Base-by-base conservation (phyloP, 2,329 filamentous ascomycete species). In the Aspergillus versicolor region DNA sequence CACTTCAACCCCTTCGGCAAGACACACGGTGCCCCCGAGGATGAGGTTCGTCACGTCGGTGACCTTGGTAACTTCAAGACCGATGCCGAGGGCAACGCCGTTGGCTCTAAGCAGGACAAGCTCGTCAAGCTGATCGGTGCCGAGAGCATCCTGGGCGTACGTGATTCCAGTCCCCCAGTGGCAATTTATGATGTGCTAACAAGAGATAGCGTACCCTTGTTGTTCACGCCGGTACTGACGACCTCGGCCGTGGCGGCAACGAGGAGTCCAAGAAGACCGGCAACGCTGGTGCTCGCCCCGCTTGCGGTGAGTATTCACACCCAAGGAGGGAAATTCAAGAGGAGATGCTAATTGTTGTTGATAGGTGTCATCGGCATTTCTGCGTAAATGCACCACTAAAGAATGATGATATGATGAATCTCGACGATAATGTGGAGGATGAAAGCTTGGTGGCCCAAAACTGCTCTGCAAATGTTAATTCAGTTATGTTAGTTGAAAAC, bases 181-280 rank as follows among this genome's bases (percentile, higher is more conserved):
- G n/a, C 12, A 34, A 17, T 9, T 47, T 9, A 12, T 17, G 49
- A 9, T 46, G 21, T 45, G 50, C 62, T 69, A 59, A 65, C 52
- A 8, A 58, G 57, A 27, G 21, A 32, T 68, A 94, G 90, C 92
- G 94, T 74, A 97, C 94, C 66, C 85, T 99, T 62, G 94, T 99
- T 71, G 86, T 95, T 72, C 94, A 99, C 83, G 88, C 83, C 68
- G 94, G 94, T 76, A 97, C 93, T 67, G 94, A 99, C 75, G 94
- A 99, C 75, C 91, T 99, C 65, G 94, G 94, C 79, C 90, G 90
- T 84, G 92, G 92, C 72, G 90, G 81, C 68, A 88, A 90, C 81
- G 91, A 93, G 81, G 92, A 97, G 83, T 96, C 91, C 72, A 91
- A 95, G 84, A 97, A 95, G 88, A 99, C 94, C 65, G 94, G 94